Conservation (phyloP, 768 basidiomycete genomes). For the Naganishia vaughanmartiniae region DNA sequence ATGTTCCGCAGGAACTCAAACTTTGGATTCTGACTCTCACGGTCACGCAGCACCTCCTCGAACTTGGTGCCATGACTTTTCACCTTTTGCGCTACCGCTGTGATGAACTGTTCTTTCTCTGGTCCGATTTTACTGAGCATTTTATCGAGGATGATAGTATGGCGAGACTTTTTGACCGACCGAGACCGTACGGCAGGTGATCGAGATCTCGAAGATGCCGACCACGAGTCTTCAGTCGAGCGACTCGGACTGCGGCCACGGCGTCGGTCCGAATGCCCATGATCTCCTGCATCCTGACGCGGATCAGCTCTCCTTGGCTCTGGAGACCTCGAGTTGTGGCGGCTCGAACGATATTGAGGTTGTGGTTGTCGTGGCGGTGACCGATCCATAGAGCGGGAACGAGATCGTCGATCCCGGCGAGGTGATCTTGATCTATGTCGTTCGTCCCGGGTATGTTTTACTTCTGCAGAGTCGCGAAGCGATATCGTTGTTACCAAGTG, state of each 20-base stretch:
- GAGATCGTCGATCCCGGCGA: slow-evolving; percentile 24
- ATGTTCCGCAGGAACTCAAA: slow-evolving; percentile 67
- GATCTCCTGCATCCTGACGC: background rate
- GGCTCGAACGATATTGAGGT: background rate
- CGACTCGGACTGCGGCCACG: slow-evolving; percentile 16
- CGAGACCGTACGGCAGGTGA: slow-evolving; percentile 35
- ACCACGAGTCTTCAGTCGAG: slow-evolving; percentile 30
- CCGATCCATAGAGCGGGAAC: slow-evolving; percentile 27
- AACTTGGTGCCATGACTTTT: slow-evolving; percentile 75
- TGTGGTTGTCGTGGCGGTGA: background rate
- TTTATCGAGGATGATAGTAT: slow-evolving; percentile 34
- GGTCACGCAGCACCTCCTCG: slow-evolving; percentile 68
- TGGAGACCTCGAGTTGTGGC: slow-evolving; percentile 13
- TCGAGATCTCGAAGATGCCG: slow-evolving; percentile 50
- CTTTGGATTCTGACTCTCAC: slow-evolving; percentile 76
- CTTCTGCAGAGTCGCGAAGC: background rate
- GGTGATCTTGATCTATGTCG: slow-evolving; percentile 14
- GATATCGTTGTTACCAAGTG: background rate
- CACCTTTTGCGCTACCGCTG: slow-evolving; percentile 79
- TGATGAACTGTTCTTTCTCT: slow-evolving; percentile 79
- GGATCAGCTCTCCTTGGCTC: background rate
- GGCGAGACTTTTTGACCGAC: slow-evolving; percentile 33
- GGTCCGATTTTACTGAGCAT: slow-evolving; percentile 54
- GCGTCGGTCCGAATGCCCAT: background rate
- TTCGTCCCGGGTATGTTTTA: background rate